phyloP scores from a whole-genome alignment of 179 eudicot species.

The Beta corolliflora region DNA sequence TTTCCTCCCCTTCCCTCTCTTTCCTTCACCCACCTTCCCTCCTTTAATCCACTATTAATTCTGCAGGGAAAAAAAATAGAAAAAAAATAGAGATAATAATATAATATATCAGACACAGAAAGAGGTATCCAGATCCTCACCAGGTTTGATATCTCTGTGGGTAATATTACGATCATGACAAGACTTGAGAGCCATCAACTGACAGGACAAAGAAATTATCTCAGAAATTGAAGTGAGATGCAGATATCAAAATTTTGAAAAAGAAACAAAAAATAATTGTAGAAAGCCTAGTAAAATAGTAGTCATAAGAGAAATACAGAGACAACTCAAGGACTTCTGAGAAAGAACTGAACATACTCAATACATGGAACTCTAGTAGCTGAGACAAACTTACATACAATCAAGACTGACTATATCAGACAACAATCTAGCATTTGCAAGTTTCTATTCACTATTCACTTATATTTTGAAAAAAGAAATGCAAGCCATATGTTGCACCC shows the following conservation, averaged over 20 bases:
- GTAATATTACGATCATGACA: constrained; percentile 96
- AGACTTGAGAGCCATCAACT: constrained; percentile 93
- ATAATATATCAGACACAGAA: too few species aligned
- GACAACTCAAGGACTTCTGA: neutral
- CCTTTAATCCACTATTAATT: too few species aligned
- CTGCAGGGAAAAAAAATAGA: too few species aligned
- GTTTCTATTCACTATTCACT: neutral
- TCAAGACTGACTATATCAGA: neutral
- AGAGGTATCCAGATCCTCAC: constrained; percentile 45
- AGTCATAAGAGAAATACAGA: neutral
- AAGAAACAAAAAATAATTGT: neutral
- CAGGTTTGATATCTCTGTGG: constrained; percentile 99
- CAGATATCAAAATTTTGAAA: neutral
- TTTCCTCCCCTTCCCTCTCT: too few species aligned
- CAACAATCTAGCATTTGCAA: neutral
- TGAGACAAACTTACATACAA: neutral
- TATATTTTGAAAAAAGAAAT: neutral
- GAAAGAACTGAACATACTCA: neutral
- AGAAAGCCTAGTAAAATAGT: neutral
- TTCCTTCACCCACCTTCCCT: too few species aligned
- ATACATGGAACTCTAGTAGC: neutral
- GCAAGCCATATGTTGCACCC: constrained; percentile 2
- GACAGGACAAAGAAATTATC: constrained; percentile 24
- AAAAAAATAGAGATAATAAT: too few species aligned
- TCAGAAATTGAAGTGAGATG: neutral